A percentile compares a stretch with the other conserved stretches of the same genome.
Evolutionary conservation across 2,329 filamentous ascomycete genomes (phyloP).

Genomic region (Beauveria varroae): DNA sequence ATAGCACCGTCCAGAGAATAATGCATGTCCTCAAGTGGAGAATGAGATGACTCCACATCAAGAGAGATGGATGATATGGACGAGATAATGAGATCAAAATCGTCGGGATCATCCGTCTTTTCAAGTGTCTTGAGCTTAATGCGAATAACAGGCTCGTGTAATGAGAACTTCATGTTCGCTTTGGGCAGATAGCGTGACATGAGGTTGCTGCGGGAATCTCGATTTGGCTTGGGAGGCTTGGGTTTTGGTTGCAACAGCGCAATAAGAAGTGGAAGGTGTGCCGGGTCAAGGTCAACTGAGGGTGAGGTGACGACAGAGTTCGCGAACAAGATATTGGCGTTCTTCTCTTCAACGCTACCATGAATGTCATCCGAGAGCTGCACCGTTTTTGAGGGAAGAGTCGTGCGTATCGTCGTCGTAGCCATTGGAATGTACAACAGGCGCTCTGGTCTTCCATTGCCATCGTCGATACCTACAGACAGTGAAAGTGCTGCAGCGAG

Average conservation of each 20-base stretch:
- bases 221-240: conserved; percentile 25
- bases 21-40: conserved; percentile 71
- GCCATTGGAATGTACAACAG: conserved; percentile 95
- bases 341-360: conserved; percentile 70
- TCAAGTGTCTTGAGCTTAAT: conserved; percentile 79
- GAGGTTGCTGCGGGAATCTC: conserved; percentile 53
- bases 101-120: conserved; percentile 56
- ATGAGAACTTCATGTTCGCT: conserved; percentile 87
- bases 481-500: conserved; percentile 87
- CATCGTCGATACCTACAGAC: conserved; percentile 84
- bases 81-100: conserved; percentile 92
- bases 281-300: conserved; percentile 85
- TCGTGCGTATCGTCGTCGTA: conserved; percentile 90
- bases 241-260: conserved; percentile 59
- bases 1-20: conserved; percentile 81
- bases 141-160: conserved; percentile 91
- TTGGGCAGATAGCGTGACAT: conserved; percentile 91
- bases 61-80: conserved; percentile 90
- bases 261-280: conserved; percentile 79
- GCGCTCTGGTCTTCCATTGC: conserved; percentile 76
- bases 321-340: conserved; percentile 92
- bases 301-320: conserved; percentile 96
- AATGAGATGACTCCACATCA: conserved; percentile 94
- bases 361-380: conserved; percentile 62
- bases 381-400: conserved; percentile 87